Evolutionary conservation across 371 early-diverging fungal genomes (phyloP).

Genomic region (Dichotomocladium elegans): DNA sequence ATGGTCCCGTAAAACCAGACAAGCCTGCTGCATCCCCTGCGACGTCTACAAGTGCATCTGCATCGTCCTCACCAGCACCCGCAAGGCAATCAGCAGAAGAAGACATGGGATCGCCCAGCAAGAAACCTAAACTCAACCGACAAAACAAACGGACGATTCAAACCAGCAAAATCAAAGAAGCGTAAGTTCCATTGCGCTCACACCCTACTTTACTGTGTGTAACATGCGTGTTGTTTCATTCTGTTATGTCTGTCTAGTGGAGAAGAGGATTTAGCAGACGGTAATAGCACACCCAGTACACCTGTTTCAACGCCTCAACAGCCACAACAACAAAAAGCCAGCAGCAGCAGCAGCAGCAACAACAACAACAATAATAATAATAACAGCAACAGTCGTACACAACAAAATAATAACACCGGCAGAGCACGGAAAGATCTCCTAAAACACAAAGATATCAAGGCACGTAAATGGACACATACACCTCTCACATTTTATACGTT

Average conservation of each 20-base stretch:
- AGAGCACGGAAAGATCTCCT: constrained; percentile 22
- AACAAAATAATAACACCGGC: background rate
- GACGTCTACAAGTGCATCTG: constrained; percentile 4
- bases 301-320: background rate
- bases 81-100: background rate
- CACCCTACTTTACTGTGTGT: background rate
- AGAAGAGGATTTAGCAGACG: background rate
- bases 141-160: background rate
- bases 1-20: constrained; percentile 10
- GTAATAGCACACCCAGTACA: background rate
- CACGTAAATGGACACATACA: constrained; percentile 25
- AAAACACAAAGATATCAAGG: constrained; percentile 31
- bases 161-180: background rate
- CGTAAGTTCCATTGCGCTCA: background rate
- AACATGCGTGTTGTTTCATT: no score
- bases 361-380: background rate
- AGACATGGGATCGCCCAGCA: background rate
- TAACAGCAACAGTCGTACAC: background rate
- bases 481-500: constrained; percentile 32
- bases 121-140: constrained; percentile 3
- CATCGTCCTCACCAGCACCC: constrained; percentile 7
- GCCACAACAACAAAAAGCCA: background rate
- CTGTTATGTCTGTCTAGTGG: background rate
- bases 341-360: background rate
- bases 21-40: constrained; percentile 8